A percentile compares a stretch with the other conserved stretches of the same genome.
Conservation (phyloP, 768 basidiomycete species). For the Solioccasus polychromus region DNA sequence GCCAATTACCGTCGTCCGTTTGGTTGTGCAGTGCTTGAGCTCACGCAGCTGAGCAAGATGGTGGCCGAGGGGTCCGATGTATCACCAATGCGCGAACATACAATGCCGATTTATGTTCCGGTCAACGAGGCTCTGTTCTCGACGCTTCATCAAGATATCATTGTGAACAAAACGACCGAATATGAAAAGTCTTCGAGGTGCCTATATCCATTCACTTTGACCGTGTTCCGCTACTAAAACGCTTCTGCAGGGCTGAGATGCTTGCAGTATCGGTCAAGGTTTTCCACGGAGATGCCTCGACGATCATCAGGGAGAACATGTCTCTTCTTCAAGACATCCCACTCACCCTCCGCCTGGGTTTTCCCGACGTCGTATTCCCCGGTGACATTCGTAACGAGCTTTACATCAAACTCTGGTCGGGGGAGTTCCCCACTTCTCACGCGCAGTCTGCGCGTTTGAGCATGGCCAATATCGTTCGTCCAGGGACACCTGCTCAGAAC, state of each 20-base stretch:
- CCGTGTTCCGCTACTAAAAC: conserved; percentile 1
- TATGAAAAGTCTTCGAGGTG: conserved; percentile 82
- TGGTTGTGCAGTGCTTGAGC: conserved; percentile 91
- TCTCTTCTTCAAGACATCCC: conserved; percentile 79
- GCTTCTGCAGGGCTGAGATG: conserved; percentile 69
- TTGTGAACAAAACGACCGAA: conserved; percentile 72
- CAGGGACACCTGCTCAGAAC: conserved; percentile 49
- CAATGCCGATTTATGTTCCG: conserved; percentile 86
- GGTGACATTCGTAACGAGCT: conserved; percentile 91
- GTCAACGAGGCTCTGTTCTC: conserved; percentile 83
- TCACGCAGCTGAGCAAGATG: conserved; percentile 72
- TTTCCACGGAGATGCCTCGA: conserved; percentile 77
- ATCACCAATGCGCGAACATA: conserved; percentile 66
- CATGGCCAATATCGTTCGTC: conserved; percentile 58
- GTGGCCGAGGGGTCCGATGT: conserved; percentile 61
- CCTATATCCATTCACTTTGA: conserved; percentile 18
- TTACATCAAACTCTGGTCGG: conserved; percentile 95
- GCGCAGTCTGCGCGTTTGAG: conserved; percentile 51
- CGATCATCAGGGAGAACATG: conserved; percentile 80
- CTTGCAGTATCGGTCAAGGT: conserved; percentile 82
- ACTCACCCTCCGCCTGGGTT: conserved; percentile 82
- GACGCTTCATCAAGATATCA: conserved; percentile 94
- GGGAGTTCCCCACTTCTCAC: conserved; percentile 69
- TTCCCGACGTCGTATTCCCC: conserved; percentile 95
- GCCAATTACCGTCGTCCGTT: conserved; percentile 79